Evolutionary conservation across 2,329 filamentous ascomycete species (phyloP).

Genomic region (Sporothrix schenckii): DNA sequence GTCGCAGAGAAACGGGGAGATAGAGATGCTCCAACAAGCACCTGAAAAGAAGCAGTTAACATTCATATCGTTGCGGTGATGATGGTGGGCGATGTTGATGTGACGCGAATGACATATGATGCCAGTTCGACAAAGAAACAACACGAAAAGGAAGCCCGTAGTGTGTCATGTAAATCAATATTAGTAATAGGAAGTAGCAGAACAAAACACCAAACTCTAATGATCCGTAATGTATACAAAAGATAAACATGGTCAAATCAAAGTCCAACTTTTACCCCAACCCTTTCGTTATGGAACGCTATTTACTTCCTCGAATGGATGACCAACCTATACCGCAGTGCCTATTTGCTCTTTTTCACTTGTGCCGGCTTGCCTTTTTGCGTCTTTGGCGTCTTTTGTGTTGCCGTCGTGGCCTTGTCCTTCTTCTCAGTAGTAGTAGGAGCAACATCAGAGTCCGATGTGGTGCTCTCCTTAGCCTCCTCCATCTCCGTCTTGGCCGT

Average conservation of each 20-base stretch:
- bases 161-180: background rate
- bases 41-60: constrained; percentile 9
- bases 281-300: constrained; percentile 4
- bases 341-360: constrained; percentile 28
- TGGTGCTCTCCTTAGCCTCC: constrained; percentile 28
- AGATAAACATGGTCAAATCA: background rate
- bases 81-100: background rate
- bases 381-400: constrained; percentile 30
- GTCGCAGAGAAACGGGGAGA: background rate
- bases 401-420: constrained; percentile 25
- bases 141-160: background rate
- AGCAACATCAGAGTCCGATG: constrained; percentile 12
- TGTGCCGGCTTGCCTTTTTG: constrained; percentile 30
- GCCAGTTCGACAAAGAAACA: background rate
- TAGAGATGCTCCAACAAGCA: background rate
- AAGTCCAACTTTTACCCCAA: background rate
- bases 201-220: constrained; percentile 4
- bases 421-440: constrained; percentile 14
- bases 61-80: background rate
- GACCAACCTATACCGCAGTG: constrained; percentile 34
- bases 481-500: constrained; percentile 30
- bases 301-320: background rate
- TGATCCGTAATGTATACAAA: background rate
- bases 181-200: background rate
- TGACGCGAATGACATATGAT: background rate